These are phyloP conservation scores for Thielaviopsis populi DNA, from an alignment of 2,329 filamentous ascomycete species.

Conservation along the genomic window DNA sequence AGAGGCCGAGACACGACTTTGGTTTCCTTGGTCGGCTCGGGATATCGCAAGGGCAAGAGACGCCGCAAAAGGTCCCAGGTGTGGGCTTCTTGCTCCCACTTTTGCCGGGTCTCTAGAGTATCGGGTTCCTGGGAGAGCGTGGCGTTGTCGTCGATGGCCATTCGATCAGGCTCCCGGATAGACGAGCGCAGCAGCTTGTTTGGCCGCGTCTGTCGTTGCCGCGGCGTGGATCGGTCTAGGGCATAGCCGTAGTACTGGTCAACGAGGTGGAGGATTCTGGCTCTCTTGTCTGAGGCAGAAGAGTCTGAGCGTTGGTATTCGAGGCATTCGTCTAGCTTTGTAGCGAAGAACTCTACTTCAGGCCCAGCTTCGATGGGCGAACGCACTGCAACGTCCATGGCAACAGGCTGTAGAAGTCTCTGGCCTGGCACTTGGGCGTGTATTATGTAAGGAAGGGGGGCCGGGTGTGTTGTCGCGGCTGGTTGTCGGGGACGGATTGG, in stretches of 20 bases:
- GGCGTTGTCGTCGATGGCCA: slow-evolving; percentile 40
- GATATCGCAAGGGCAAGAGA: slow-evolving; percentile 56
- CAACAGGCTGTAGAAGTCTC: neutral
- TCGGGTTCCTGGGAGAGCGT: slow-evolving; percentile 22
- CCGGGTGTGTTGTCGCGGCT: neutral
- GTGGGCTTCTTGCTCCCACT: slow-evolving; percentile 69
- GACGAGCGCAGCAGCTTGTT: slow-evolving; percentile 25
- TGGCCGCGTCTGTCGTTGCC: neutral
- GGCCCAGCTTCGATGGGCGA: slow-evolving; percentile 38
- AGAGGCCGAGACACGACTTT: slow-evolving; percentile 9
- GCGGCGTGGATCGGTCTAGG: slow-evolving; percentile 28
- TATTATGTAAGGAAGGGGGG: neutral
- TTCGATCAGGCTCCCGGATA: slow-evolving; percentile 19
- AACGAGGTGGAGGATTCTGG: slow-evolving; percentile 53
- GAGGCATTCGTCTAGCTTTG: slow-evolving; percentile 62
- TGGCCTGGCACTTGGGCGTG: neutral
- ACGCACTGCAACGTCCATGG: slow-evolving; percentile 15
- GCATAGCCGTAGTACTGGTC: slow-evolving; percentile 48
- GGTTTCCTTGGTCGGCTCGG: slow-evolving; percentile 20
- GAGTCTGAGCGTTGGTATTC: slow-evolving; percentile 23
- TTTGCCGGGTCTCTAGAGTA: slow-evolving; percentile 23
- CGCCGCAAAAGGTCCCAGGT: slow-evolving; percentile 78
- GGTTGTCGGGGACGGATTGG: neutral
- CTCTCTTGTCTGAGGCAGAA: slow-evolving; percentile 38
- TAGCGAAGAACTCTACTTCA: slow-evolving; percentile 78